Evolutionary conservation across 2,329 filamentous ascomycete genomes (phyloP).

Genomic region (Didymellaceae sp.): DNA sequence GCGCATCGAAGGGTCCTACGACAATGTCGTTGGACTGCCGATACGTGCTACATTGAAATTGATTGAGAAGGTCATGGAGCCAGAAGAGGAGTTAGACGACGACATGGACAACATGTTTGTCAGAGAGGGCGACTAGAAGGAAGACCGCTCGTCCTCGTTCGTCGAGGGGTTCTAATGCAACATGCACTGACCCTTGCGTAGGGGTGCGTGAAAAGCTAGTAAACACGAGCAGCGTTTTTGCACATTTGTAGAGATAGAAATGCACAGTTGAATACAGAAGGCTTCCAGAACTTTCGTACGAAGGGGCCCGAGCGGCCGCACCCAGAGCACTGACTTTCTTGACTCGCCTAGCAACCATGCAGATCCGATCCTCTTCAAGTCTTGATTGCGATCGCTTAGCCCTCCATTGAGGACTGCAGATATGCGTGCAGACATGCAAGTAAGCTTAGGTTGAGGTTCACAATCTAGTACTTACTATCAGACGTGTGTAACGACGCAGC

Average conservation of each 20-base stretch:
- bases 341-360: constrained; percentile 5
- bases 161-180: neutral
- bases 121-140: constrained; percentile 11
- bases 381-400: neutral
- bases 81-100: constrained; percentile 58
- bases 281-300: constrained; percentile 15
- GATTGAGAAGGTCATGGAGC: constrained; percentile 86
- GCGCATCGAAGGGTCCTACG: constrained; percentile 84
- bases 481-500: neutral
- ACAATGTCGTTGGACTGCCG: constrained; percentile 94
- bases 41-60: constrained; percentile 77
- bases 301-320: constrained; percentile 1
- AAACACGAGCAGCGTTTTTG: constrained; percentile 1
- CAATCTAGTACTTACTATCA: too few relatives aligned
- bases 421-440: neutral
- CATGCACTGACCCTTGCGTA: neutral
- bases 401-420: too few relatives aligned
- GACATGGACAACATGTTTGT: constrained; percentile 60
- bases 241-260: constrained; percentile 4
- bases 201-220: neutral
- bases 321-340: neutral
- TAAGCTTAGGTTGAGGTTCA: too few relatives aligned
- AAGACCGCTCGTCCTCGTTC: neutral
- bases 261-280: constrained; percentile 12
- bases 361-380: constrained; percentile 1